phyloP scores from a whole-genome alignment of 345 rosid genomes.

The Hibiscus mutabilis region DNA sequence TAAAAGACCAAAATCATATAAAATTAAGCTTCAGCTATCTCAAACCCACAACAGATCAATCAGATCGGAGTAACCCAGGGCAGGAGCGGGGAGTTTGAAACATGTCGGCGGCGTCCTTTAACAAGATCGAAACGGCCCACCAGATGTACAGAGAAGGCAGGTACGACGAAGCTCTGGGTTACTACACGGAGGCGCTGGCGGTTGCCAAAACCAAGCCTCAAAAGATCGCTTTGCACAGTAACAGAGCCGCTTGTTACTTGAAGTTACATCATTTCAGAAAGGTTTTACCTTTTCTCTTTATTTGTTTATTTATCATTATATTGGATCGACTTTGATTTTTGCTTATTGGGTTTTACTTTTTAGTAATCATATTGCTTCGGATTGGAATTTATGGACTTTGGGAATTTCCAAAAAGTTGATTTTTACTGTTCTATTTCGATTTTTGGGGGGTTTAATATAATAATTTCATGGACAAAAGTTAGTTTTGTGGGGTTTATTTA shows the following conservation, averaged over 20 bases:
- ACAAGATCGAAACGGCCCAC: slow-evolving; percentile 79
- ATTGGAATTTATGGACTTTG: not conserved
- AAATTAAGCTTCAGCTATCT: not conserved
- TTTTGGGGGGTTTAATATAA: not conserved
- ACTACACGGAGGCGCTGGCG: slow-evolving; percentile 70
- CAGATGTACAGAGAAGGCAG: slow-evolving; percentile 73
- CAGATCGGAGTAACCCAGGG: not conserved
- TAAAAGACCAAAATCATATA: not conserved
- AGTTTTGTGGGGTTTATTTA: not conserved
- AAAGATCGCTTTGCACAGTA: slow-evolving; percentile 85
- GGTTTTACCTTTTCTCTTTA: slow-evolving; percentile 24
- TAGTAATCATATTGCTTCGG: not conserved
- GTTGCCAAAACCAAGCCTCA: slow-evolving; percentile 63
- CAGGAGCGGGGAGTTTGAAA: not conserved
- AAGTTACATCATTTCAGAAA: slow-evolving; percentile 69
- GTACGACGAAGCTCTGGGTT: slow-evolving; percentile 57
- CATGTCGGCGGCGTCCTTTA: slow-evolving; percentile 49
- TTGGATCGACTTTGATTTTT: not conserved
- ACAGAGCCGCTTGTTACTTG: slow-evolving; percentile 88
- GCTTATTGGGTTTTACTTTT: not conserved
- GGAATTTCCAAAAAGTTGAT: not conserved
- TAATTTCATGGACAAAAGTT: not conserved
- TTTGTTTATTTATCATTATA: too few relatives aligned
- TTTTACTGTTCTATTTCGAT: not conserved
- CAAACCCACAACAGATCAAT: not conserved